phyloP scores from a whole-genome alignment of 163 green algal genomes.

The Scenedesmus sp. region DNA sequence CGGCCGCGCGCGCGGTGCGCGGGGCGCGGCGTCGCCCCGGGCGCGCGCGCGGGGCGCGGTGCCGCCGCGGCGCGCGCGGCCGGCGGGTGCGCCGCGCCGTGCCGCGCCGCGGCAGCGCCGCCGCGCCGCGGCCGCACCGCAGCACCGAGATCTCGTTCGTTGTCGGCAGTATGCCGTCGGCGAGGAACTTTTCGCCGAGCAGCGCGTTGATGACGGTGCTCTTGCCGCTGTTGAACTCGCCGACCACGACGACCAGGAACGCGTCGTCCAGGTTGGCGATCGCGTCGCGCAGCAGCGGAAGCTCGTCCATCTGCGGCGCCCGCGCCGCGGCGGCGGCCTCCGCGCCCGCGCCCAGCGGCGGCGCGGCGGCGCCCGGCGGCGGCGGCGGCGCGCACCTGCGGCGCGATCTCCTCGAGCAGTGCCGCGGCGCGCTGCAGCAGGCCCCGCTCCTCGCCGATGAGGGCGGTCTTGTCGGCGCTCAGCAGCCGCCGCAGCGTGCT shows the following conservation, averaged over 20 bases:
- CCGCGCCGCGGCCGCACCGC: too few species aligned
- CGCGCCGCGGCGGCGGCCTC: too few species aligned
- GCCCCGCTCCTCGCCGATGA: slow-evolving; percentile 78
- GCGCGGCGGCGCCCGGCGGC: too few species aligned
- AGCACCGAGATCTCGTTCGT: slow-evolving; percentile 98
- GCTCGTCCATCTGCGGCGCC: slow-evolving; percentile 77
- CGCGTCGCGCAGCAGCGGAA: slow-evolving; percentile 81
- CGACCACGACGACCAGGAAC: slow-evolving; percentile 97
- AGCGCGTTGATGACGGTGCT: slow-evolving; percentile 68
- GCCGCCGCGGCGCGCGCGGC: too few species aligned
- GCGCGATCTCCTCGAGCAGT: slow-evolving; percentile 64
- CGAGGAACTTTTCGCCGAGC: slow-evolving; percentile 68
- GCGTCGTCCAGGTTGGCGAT: slow-evolving; percentile 90
- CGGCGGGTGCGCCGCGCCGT: too few species aligned
- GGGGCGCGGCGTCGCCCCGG: too few species aligned
- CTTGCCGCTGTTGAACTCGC: slow-evolving; percentile 90
- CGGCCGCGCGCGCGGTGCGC: too few species aligned
- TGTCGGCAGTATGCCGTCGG: slow-evolving; percentile 94
- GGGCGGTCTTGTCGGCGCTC: slow-evolving; percentile 40
- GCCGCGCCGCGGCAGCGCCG: too few species aligned
- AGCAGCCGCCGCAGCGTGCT: slow-evolving; percentile 48
- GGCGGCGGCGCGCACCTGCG: slow-evolving; percentile 16
- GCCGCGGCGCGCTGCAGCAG: slow-evolving; percentile 60
- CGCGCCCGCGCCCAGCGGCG: too few species aligned
- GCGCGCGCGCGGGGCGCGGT: too few species aligned